Conservation (phyloP, 1,284 basidiomycete species). For the Ceratobasidium sp. region DNA sequence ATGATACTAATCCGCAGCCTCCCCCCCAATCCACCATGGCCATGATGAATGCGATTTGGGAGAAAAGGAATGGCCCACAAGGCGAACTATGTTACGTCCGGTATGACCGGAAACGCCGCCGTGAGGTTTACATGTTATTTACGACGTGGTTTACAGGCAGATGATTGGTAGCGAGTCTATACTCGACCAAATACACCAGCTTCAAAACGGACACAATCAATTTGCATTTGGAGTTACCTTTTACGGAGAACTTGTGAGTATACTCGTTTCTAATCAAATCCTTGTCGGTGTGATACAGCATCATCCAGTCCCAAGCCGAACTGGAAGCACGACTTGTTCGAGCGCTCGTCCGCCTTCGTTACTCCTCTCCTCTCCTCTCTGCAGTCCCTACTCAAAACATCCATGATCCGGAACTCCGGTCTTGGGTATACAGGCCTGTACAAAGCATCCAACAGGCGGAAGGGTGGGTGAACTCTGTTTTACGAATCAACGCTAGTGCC, state of each 20-base stretch:
- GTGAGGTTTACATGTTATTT: not conserved
- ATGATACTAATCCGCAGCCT: not conserved
- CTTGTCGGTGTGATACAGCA: not conserved
- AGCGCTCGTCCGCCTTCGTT: conserved; percentile 32
- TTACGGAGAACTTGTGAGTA: not conserved
- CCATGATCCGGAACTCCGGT: conserved; percentile 36
- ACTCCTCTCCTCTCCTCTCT: conserved; percentile 6
- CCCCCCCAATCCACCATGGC: not conserved
- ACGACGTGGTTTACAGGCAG: not conserved
- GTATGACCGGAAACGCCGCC: not conserved
- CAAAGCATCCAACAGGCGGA: conserved; percentile 4
- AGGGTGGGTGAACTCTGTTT: not conserved
- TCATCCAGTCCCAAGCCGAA: not conserved
- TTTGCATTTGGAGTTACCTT: conserved; percentile 31
- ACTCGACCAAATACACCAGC: conserved; percentile 37
- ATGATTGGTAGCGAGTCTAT: conserved; percentile 31
- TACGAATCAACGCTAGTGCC: not conserved
- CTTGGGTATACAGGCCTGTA: conserved; percentile 34
- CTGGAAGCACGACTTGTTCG: conserved; percentile 12
- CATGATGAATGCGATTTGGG: conserved; percentile 11
- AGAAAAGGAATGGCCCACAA: not conserved
- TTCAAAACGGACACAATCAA: conserved; percentile 36
- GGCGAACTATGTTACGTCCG: conserved; percentile 8
- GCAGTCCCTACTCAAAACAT: conserved; percentile 13
- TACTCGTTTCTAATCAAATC: not conserved